Evolutionary conservation across 352 stramenopile species (phyloP).

Genomic region (Pythium scleroteichum): DNA sequence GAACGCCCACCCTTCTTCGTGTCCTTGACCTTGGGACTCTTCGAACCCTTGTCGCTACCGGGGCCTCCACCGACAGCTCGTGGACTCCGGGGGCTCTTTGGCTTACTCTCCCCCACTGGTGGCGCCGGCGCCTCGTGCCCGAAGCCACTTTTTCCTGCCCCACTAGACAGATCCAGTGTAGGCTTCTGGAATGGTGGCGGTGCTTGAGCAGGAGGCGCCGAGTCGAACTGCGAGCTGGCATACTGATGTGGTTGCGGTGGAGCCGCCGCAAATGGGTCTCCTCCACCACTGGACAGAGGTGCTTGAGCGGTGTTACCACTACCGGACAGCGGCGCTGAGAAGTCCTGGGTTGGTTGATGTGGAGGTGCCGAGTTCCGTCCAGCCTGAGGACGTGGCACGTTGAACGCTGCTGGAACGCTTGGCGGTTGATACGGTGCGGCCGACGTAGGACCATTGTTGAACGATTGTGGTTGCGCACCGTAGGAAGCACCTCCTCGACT

Average conservation of each 20-base stretch:
- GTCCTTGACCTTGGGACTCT: conserved; percentile 67
- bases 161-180: conserved; percentile 44
- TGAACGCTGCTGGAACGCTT: conserved; percentile 15
- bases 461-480: conserved; percentile 1
- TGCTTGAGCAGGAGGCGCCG: conserved; percentile 2
- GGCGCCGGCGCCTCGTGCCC: conserved; percentile 14
- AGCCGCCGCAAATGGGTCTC: conserved; percentile 3
- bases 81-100: conserved; percentile 29
- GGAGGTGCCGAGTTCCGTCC: conserved; percentile 16
- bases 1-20: conserved; percentile 61
- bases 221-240: conserved; percentile 9
- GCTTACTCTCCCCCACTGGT: conserved; percentile 8
- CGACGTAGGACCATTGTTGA: neutral
- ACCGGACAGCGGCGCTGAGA: conserved; percentile 15
- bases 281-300: conserved; percentile 6
- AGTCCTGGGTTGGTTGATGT: conserved; percentile 16
- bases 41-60: conserved; percentile 70
- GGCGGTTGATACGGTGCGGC: conserved; percentile 1
- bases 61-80: conserved; percentile 35
- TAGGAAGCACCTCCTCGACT: conserved; percentile 19
- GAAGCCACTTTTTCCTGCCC: conserved; percentile 33
- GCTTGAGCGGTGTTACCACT: conserved; percentile 6
- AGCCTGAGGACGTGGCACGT: conserved; percentile 18
- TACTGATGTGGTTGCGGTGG: neutral
- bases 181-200: conserved; percentile 40